Evolutionary conservation across 2,329 filamentous ascomycete species (phyloP).

Genomic region (Pestalotiopsis sp.): DNA sequence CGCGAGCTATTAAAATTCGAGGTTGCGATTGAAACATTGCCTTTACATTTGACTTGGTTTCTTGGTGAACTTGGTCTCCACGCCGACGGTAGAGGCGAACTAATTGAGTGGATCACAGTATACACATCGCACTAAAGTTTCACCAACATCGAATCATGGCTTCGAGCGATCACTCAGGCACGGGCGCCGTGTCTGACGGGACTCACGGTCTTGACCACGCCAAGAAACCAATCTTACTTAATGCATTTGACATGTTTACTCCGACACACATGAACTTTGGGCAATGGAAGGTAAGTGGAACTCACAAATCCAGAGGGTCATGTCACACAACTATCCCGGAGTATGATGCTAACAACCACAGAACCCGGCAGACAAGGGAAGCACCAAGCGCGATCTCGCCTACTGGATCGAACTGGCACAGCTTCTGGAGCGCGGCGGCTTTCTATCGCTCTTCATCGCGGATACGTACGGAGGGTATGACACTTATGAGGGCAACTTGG

Average conservation of each 20-base stretch:
- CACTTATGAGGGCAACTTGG: slow-evolving; percentile 61
- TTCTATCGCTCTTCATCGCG: slow-evolving; percentile 68
- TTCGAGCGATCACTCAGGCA: background rate
- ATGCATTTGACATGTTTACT: slow-evolving; percentile 69
- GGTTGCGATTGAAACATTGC: too few relatives aligned
- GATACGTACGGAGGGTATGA: slow-evolving; percentile 69
- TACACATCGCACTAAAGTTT: background rate
- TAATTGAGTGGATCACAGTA: background rate
- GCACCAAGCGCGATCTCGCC: slow-evolving; percentile 60
- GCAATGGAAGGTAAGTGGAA: slow-evolving; percentile 61
- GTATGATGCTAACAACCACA: slow-evolving; percentile 27
- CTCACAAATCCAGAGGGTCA: background rate
- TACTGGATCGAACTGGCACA: slow-evolving; percentile 70
- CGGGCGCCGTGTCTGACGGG: background rate
- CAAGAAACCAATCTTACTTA: slow-evolving; percentile 61
- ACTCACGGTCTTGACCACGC: background rate
- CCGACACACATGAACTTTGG: slow-evolving; percentile 67
- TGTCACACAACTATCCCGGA: background rate
- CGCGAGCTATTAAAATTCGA: too few relatives aligned
- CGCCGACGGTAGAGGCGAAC: background rate
- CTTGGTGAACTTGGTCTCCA: too few relatives aligned
- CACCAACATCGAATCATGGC: background rate
- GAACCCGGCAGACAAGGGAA: slow-evolving; percentile 64
- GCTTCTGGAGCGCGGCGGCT: slow-evolving; percentile 61
- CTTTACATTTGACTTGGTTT: too few relatives aligned